Evolutionary conservation across 768 basidiomycete genomes (phyloP).

Genomic region (Daedaleopsis nitida): DNA sequence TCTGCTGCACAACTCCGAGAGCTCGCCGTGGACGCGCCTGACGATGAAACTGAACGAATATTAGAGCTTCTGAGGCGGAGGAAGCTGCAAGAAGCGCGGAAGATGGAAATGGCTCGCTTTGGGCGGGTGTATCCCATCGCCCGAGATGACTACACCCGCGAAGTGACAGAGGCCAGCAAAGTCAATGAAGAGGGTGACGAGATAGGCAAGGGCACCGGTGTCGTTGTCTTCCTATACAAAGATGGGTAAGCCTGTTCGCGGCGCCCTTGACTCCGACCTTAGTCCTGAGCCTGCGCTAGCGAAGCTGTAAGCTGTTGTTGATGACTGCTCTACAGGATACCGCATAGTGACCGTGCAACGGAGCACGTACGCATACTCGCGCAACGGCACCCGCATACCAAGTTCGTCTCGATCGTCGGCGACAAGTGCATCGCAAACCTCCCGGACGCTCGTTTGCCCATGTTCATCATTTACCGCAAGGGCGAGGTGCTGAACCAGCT

Average conservation of each 20-base stretch:
- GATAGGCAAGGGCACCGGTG: constrained; percentile 79
- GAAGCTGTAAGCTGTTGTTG: background rate
- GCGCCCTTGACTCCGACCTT: background rate
- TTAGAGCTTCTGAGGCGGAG: constrained; percentile 67
- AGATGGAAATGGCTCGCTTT: constrained; percentile 65
- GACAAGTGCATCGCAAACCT: constrained; percentile 96
- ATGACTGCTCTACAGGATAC: constrained; percentile 53
- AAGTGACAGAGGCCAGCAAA: constrained; percentile 92
- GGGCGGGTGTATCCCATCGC: constrained; percentile 88
- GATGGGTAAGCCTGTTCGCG: constrained; percentile 67
- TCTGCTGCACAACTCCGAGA: constrained; percentile 65
- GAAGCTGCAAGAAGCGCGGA: constrained; percentile 63
- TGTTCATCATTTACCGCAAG: constrained; percentile 88
- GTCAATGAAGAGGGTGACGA: constrained; percentile 65
- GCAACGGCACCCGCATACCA: constrained; percentile 83
- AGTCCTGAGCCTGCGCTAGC: background rate
- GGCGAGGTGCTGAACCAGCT: constrained; percentile 91
- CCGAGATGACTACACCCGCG: constrained; percentile 90
- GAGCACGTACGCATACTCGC: constrained; percentile 74
- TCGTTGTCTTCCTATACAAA: constrained; percentile 94
- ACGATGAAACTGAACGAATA: constrained; percentile 77
- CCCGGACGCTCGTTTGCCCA: constrained; percentile 88
- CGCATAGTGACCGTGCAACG: constrained; percentile 76
- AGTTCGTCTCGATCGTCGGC: constrained; percentile 94
- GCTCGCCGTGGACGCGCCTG: constrained; percentile 68